A percentile compares a stretch with the other conserved stretches of the same genome.
phyloP scores from a whole-genome alignment of 305 asterid genomes.

The Fraxinus platypoda region DNA sequence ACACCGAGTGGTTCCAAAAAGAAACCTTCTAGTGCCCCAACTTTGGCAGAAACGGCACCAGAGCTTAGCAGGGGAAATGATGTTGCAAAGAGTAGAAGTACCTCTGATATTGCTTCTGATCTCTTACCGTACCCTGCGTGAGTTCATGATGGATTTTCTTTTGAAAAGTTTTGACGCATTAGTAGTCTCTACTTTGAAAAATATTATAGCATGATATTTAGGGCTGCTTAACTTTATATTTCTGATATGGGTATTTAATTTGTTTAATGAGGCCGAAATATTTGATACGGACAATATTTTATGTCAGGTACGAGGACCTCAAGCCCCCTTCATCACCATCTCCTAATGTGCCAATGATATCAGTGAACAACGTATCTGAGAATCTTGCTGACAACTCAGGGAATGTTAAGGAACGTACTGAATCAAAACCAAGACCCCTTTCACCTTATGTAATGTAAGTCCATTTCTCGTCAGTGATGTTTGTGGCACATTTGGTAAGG shows the following conservation, averaged over 20 bases:
- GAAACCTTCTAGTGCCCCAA: constrained; percentile 24
- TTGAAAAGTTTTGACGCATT: not conserved
- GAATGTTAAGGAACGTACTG: constrained; percentile 16
- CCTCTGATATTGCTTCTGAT: constrained; percentile 16
- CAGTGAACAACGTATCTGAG: constrained; percentile 20
- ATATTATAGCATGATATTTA: not conserved
- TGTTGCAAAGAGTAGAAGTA: constrained; percentile 24
- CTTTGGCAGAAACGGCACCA: constrained; percentile 26
- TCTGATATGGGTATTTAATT: not conserved
- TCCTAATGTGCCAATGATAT: constrained; percentile 42
- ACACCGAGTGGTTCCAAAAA: constrained; percentile 41
- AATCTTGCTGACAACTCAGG: constrained; percentile 26
- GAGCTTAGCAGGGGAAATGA: constrained; percentile 33
- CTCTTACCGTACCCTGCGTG: constrained; percentile 41
- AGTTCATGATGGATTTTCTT: constrained; percentile 25
- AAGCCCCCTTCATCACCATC: constrained; percentile 63
- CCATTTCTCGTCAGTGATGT: not conserved
- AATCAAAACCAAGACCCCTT: constrained; percentile 42
- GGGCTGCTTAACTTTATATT: not conserved
- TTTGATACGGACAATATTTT: constrained; percentile 3
- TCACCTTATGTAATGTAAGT: constrained; percentile 68
- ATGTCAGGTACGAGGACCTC: constrained; percentile 55
- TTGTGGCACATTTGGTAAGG: not conserved
- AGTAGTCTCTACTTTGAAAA: not conserved
- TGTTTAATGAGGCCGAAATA: constrained; percentile 13